Base-by-base conservation (phyloP, 2,329 filamentous ascomycete genomes). In the Paracorniculantispora psalliotae region DNA sequence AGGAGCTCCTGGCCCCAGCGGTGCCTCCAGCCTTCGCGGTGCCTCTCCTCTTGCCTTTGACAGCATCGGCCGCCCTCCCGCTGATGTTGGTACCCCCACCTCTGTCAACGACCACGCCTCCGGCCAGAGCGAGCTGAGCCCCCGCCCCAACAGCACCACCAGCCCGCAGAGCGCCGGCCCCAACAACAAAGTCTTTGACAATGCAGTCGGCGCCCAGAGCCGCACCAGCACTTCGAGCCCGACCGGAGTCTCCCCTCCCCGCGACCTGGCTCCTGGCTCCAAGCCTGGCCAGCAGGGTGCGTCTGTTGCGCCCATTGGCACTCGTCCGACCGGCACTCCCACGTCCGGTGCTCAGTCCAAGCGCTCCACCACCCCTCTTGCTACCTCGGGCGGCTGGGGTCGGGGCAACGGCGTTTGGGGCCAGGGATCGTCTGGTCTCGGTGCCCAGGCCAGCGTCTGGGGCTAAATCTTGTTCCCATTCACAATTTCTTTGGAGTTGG, bases 401-500 rank as follows among this genome's bases (percentile, higher is more conserved):
- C 88, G 86, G 69, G 88, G 89, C 65, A 88, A 87, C 64, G 88
- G 87, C 41, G 90, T 93, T 48, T 96, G 92, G 92, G 90, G 91
- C 61, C 88, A 87, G 68, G 91, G 90, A 68, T 90, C 87, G 64
- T 90, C 87, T 64, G 85, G 86, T 53, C 85, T 96, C 62, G 90
- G 92, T 64, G 89, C 92, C 62, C 91, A 96, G 72, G 92, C 92
- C 64, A 96, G 91, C 64, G 93, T 97, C 66, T 97, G 92, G 92
- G 92, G 92, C 67, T 97, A 87, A 63, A 17, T 15, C 5, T 23
- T 28, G n/a, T n/a, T n/a, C n/a, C n/a, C 13, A 3, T 19, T 25
- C n/a, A 15, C 19, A 17, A 15, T 35, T 9, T 49, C 39, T 33
- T 26, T 43, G 57, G 57, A 35, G 56, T 51, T 44, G 26, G 47